These are phyloP conservation scores for Xylogone sp. DNA, from an alignment of 2,329 filamentous ascomycete genomes.

Conservation along the genomic window DNA sequence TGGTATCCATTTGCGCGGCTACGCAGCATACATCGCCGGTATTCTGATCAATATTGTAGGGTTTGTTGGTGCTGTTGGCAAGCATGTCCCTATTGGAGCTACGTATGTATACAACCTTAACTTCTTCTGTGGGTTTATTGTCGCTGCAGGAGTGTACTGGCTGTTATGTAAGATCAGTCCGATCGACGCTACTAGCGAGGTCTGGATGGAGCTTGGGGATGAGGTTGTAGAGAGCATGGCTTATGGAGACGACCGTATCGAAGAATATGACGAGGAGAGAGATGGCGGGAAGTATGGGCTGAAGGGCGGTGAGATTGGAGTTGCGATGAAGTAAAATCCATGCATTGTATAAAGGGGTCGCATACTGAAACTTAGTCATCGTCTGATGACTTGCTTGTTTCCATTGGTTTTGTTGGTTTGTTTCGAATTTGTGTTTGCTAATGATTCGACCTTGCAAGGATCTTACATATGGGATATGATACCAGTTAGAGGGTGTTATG, in stretches of 20 bases:
- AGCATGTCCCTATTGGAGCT: conserved; percentile 69
- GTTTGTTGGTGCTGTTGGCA: conserved; percentile 77
- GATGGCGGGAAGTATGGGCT: conserved; percentile 2
- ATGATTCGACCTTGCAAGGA: neutral
- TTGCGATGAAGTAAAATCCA: too few relatives aligned
- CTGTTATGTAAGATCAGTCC: conserved; percentile 65
- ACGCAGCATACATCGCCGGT: conserved; percentile 75
- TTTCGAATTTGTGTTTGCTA: too few relatives aligned
- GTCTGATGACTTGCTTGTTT: neutral
- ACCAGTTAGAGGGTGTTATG: neutral
- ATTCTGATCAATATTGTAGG: conserved; percentile 90
- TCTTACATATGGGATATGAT: neutral
- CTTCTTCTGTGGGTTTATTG: conserved; percentile 80
- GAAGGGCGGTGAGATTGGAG: neutral
- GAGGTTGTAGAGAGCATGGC: conserved; percentile 47
- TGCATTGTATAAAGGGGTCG: too few relatives aligned
- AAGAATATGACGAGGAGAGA: conserved; percentile 16
- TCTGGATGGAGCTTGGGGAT: conserved; percentile 74
- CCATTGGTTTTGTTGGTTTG: neutral
- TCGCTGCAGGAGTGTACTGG: conserved; percentile 67
- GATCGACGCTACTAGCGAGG: conserved; percentile 68
- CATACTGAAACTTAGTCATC: neutral
- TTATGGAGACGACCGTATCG: conserved; percentile 15
- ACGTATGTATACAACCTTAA: conserved; percentile 87
- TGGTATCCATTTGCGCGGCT: conserved; percentile 81